Conservation (phyloP, 169 alveolate species). For the Eimeria brunetti region DNA sequence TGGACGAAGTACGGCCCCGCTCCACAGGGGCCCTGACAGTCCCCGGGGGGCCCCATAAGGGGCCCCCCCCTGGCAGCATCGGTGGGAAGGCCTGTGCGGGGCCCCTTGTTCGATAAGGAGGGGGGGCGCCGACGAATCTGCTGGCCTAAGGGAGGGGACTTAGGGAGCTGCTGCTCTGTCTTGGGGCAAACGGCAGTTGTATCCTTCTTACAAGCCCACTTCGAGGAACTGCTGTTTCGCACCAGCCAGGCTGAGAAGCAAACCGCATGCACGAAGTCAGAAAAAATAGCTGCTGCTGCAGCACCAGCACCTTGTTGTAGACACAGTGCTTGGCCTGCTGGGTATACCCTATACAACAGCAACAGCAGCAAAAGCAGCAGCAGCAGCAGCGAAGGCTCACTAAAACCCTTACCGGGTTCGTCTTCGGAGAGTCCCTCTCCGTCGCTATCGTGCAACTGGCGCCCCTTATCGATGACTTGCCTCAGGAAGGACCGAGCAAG, state of each 20-base stretch:
- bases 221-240: background rate
- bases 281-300: background rate
- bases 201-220: conserved; percentile 54
- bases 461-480: conserved; percentile 80
- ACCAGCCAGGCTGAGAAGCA: conserved; percentile 50
- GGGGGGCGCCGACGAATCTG: conserved; percentile 39
- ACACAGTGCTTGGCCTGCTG: background rate
- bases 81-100: conserved; percentile 25
- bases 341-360: background rate
- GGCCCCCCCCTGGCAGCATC: conserved; percentile 23
- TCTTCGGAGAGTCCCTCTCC: conserved; percentile 83
- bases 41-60: background rate
- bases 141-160: conserved; percentile 29
- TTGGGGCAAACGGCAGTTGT: background rate
- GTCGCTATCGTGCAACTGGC: conserved; percentile 83
- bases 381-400: background rate
- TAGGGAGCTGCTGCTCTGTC: conserved; percentile 31
- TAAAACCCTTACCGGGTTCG: conserved; percentile 70
- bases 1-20: conserved; percentile 11
- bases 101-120: conserved; percentile 18
- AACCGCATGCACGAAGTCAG: background rate
- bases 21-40: conserved; percentile 23
- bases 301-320: background rate
- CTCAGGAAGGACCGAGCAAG: conserved; percentile 76
- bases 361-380: background rate